Evolutionary conservation across 768 basidiomycete genomes (phyloP).

Genomic region (Polyporus arcularius): DNA sequence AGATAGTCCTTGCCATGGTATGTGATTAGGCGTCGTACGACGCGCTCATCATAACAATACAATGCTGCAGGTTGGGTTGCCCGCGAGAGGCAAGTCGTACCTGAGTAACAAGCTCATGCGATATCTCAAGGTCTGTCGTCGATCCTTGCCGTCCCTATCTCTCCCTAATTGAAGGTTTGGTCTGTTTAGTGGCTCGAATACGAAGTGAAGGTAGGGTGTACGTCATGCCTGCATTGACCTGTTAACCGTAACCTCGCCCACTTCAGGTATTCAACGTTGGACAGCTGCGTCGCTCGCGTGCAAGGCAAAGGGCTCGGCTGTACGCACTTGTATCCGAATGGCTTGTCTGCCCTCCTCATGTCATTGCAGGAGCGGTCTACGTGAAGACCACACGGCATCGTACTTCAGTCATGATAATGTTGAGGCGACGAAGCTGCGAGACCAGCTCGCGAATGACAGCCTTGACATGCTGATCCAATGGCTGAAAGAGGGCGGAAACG

Average conservation of each 20-base stretch:
- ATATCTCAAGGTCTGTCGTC: constrained; percentile 73
- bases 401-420: constrained; percentile 90
- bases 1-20: constrained; percentile 98
- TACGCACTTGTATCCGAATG: constrained; percentile 32
- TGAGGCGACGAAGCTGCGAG: constrained; percentile 74
- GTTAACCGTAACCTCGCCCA: not conserved
- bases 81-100: constrained; percentile 98
- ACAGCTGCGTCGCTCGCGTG: constrained; percentile 86
- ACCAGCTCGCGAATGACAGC: constrained; percentile 86
- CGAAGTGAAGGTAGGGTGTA: constrained; percentile 74
- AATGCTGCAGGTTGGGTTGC: constrained; percentile 77
- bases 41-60: not conserved
- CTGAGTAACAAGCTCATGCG: constrained; percentile 97
- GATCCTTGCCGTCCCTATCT: not conserved
- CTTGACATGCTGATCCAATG: constrained; percentile 93
- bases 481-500: constrained; percentile 94
- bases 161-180: not conserved
- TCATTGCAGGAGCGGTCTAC: constrained; percentile 65
- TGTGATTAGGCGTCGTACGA: constrained; percentile 3
- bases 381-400: constrained; percentile 86
- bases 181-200: constrained; percentile 91
- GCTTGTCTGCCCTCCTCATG: not conserved
- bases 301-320: constrained; percentile 77
- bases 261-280: constrained; percentile 95
- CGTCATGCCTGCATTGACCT: not conserved